Conservation (phyloP, 2,329 filamentous ascomycete species). For the Cytospora leucostoma region DNA sequence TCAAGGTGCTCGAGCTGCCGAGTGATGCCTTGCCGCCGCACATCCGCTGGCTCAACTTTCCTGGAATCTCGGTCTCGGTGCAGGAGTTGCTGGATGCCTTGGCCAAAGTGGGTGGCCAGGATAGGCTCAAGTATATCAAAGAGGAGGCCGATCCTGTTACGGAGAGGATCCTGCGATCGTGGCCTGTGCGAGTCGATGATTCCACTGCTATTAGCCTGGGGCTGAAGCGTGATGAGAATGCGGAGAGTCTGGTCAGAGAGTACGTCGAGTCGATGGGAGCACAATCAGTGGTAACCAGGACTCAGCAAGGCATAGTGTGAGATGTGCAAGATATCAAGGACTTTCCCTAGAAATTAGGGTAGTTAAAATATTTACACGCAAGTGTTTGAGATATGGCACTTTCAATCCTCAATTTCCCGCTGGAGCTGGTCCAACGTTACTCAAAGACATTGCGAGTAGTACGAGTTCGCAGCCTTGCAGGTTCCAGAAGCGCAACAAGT, state of each 20-base stretch:
- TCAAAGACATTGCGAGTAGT: slow-evolving; percentile 23
- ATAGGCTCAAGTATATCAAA: slow-evolving; percentile 46
- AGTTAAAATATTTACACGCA: background rate
- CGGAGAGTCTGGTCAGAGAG: slow-evolving; percentile 26
- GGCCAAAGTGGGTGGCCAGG: slow-evolving; percentile 48
- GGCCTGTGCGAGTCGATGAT: slow-evolving; percentile 55
- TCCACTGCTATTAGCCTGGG: slow-evolving; percentile 32
- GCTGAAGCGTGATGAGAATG: slow-evolving; percentile 21
- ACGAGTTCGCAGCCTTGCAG: slow-evolving; percentile 19
- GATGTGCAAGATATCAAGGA: background rate
- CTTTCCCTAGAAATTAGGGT: background rate
- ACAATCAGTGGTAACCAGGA: background rate
- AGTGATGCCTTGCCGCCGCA: slow-evolving; percentile 40
- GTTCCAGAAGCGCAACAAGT: slow-evolving; percentile 17
- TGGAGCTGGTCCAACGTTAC: background rate
- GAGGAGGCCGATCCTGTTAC: slow-evolving; percentile 50
- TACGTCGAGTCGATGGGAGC: slow-evolving; percentile 20
- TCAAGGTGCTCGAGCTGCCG: slow-evolving; percentile 45
- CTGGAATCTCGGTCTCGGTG: slow-evolving; percentile 54
- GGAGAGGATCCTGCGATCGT: slow-evolving; percentile 53
- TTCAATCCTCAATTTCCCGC: background rate
- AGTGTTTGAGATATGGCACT: background rate
- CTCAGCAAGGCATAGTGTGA: too few relatives aligned
- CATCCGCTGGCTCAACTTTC: slow-evolving; percentile 46
- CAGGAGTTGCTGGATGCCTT: slow-evolving; percentile 55